Percentiles rank a stretch among this genome's conserved stretches.
Conservation (phyloP, 352 stramenopile species). For the Phytophthora ohioensis region DNA sequence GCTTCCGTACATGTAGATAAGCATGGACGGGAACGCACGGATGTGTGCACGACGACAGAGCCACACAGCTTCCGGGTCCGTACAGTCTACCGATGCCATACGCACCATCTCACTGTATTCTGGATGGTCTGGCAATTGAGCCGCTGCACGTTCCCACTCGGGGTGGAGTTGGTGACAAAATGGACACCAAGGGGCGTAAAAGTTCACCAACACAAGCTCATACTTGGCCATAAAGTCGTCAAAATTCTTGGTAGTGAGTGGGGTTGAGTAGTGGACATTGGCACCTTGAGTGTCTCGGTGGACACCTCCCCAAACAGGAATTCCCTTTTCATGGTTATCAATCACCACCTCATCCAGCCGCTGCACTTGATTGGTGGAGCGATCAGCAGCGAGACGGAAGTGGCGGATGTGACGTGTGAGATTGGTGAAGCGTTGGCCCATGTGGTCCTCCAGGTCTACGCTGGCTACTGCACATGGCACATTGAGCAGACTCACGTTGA, state of each 20-base stretch:
- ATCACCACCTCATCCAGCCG: slow-evolving; percentile 80
- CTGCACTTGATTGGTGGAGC: slow-evolving; percentile 37
- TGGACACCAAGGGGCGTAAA: slow-evolving; percentile 85
- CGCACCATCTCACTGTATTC: slow-evolving; percentile 83
- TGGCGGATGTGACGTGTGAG: slow-evolving; percentile 85
- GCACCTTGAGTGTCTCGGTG: slow-evolving; percentile 50
- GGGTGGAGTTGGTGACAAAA: slow-evolving; percentile 82
- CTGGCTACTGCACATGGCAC: slow-evolving; percentile 77
- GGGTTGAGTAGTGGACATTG: slow-evolving; percentile 79
- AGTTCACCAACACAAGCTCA: slow-evolving; percentile 88
- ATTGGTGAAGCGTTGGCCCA: slow-evolving; percentile 79
- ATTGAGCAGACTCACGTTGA: slow-evolving; percentile 83
- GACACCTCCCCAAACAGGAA: slow-evolving; percentile 72
- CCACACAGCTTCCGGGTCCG: slow-evolving; percentile 61
- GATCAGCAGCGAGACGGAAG: slow-evolving; percentile 63
- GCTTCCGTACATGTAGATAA: slow-evolving; percentile 89
- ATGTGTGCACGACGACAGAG: slow-evolving; percentile 81
- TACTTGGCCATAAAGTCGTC: slow-evolving; percentile 87
- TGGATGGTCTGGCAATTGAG: slow-evolving; percentile 74
- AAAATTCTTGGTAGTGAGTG: slow-evolving; percentile 71
- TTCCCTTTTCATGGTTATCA: slow-evolving; percentile 64
- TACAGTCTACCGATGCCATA: slow-evolving; percentile 87
- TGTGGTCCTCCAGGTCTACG: slow-evolving; percentile 85
- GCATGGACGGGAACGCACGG: slow-evolving; percentile 84
- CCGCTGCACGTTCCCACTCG: slow-evolving; percentile 78